phyloP scores from a whole-genome alignment of 768 basidiomycete species.

The Suillus decipiens region DNA sequence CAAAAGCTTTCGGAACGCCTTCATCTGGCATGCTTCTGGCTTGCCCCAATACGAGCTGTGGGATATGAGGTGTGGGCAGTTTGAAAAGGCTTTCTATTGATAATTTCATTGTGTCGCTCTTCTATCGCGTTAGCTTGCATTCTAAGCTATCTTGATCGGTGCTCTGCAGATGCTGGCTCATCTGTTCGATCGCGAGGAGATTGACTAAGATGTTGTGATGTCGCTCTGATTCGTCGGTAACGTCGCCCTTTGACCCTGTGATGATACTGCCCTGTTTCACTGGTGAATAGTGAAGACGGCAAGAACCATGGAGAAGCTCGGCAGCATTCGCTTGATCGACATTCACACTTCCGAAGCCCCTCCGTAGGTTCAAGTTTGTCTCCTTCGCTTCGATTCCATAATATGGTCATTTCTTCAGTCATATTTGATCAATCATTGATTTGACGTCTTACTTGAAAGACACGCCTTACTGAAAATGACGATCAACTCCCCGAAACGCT shows the following conservation, averaged over 20 bases:
- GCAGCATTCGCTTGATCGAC: conserved; percentile 3
- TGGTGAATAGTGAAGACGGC: conserved; percentile 6
- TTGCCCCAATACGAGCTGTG: conserved; percentile 1
- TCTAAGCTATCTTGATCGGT: not conserved
- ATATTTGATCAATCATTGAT: conserved; percentile 1
- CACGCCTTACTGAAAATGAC: conserved; percentile 1
- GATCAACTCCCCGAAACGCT: conserved; percentile 3
- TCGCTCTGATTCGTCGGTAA: conserved; percentile 2
- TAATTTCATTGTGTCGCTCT: not conserved
- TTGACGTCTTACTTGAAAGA: conserved; percentile 3
- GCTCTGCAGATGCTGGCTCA: not conserved
- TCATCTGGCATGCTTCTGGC: not conserved
- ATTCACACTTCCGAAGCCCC: conserved; percentile 4
- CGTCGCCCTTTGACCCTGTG: conserved; percentile 8
- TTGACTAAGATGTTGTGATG: not conserved
- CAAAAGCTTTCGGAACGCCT: not conserved
- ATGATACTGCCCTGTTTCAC: conserved; percentile 1
- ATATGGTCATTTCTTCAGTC: not conserved
- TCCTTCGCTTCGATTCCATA: conserved; percentile 2
- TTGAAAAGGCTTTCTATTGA: not conserved
- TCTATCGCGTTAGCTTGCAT: conserved; percentile 1
- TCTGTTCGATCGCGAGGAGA: conserved; percentile 7
- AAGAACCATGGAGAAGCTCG: conserved; percentile 6
- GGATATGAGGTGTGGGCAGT: not conserved
- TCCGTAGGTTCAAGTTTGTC: conserved; percentile 2